A percentile compares a stretch with the other conserved stretches of the same genome.
Conservation (phyloP, 2,329 filamentous ascomycete species). For the Neonectria ditissima region DNA sequence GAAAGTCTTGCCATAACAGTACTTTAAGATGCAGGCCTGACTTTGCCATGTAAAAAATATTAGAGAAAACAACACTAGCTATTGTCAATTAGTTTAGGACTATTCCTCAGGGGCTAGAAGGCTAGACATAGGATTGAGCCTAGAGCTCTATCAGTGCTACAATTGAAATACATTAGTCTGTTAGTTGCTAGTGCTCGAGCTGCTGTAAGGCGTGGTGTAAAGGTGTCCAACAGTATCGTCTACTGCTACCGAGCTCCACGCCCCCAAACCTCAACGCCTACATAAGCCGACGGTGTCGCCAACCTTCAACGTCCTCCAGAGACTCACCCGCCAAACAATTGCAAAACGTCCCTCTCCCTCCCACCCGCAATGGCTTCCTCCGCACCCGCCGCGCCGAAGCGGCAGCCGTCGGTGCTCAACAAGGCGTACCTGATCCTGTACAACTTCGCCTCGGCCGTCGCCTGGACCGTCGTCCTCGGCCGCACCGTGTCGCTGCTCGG, state of each 20-base stretch:
- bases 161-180: neutral
- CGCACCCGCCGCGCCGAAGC: slow-evolving; percentile 38
- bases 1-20: neutral
- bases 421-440: slow-evolving; percentile 84
- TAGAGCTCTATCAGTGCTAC: too few relatives aligned
- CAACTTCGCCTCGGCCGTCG: slow-evolving; percentile 80
- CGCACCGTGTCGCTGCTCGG: slow-evolving; percentile 70
- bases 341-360: neutral
- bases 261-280: neutral
- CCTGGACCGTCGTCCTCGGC: slow-evolving; percentile 83
- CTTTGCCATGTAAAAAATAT: neutral
- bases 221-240: too few relatives aligned
- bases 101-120: too few relatives aligned
- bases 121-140: neutral
- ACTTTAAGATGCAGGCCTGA: neutral
- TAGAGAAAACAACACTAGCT: too few relatives aligned
- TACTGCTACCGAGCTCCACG: neutral
- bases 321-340: neutral
- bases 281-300: neutral
- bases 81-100: too few relatives aligned
- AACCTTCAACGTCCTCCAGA: neutral
- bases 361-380: slow-evolving; percentile 38
- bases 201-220: neutral
- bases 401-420: slow-evolving; percentile 55
- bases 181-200: neutral